phyloP scores from a whole-genome alignment of 139 green algal genomes.

The Auxenochlorella pyrenoidosa region DNA sequence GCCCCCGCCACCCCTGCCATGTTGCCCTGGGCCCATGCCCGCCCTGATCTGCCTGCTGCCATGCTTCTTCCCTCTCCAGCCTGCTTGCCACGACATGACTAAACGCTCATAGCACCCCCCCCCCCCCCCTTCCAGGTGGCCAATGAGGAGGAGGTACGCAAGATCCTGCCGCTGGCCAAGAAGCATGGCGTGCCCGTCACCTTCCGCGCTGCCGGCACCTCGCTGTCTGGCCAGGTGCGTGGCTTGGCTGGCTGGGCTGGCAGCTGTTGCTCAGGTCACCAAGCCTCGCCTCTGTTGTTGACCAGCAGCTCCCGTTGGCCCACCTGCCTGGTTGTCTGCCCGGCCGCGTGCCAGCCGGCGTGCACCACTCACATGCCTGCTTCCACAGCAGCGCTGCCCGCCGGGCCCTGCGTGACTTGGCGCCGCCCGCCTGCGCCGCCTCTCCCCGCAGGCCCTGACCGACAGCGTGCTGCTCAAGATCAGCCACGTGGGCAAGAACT shows the following conservation, averaged over 20 bases:
- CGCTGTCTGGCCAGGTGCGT: slow-evolving; percentile 81
- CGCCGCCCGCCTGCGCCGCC: too few species aligned
- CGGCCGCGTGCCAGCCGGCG: too few species aligned
- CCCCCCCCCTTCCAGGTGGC: slow-evolving; percentile 65
- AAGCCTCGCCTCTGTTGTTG: too few species aligned
- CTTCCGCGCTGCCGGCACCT: slow-evolving; percentile 95
- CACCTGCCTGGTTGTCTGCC: too few species aligned
- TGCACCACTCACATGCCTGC: too few species aligned
- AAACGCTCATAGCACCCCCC: too few species aligned
- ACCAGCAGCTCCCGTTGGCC: too few species aligned
- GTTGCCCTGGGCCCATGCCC: too few species aligned
- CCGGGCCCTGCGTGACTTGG: too few species aligned
- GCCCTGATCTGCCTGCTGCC: background rate
- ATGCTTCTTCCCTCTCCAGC: background rate
- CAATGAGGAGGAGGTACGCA: slow-evolving; percentile 89
- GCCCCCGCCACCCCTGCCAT: too few species aligned
- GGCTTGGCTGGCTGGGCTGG: background rate
- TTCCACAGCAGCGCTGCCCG: too few species aligned
- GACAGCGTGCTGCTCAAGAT: slow-evolving; percentile 97
- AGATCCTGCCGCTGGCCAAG: slow-evolving; percentile 88
- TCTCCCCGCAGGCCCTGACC: slow-evolving; percentile 74
- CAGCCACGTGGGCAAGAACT: slow-evolving; percentile 95
- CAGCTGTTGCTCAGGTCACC: background rate
- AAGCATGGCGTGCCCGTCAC: slow-evolving; percentile 92
- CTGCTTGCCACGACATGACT: too few species aligned